phyloP scores from a whole-genome alignment of 202 grass and related monocot genomes.

The Tripidium arundinaceum region DNA sequence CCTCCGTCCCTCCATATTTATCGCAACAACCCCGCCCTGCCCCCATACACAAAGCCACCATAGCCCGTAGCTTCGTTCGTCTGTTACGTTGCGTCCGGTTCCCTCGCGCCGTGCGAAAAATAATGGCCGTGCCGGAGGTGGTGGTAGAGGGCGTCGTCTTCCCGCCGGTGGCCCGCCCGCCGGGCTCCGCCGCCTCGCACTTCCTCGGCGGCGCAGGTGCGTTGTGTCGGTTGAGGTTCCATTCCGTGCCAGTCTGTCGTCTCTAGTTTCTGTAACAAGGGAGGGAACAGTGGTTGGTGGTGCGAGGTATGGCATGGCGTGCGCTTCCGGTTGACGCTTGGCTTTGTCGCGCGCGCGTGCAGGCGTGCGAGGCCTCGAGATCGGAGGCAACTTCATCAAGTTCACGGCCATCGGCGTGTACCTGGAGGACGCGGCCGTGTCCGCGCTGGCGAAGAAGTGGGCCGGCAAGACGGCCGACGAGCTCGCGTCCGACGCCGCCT shows the following conservation, averaged over 20 bases:
- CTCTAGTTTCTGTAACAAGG: background rate
- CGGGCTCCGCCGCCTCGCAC: slow-evolving; percentile 34
- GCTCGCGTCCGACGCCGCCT: slow-evolving; percentile 46
- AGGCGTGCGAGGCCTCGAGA: slow-evolving; percentile 74
- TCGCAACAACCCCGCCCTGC: slow-evolving; percentile 1
- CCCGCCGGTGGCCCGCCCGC: slow-evolving; percentile 44
- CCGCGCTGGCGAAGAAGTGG: slow-evolving; percentile 55
- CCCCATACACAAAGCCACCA: background rate
- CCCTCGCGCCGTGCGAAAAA: background rate
- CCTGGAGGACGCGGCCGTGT: slow-evolving; percentile 55
- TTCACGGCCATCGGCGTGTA: slow-evolving; percentile 95
- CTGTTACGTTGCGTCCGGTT: background rate
- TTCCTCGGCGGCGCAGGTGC: slow-evolving; percentile 82
- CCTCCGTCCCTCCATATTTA: background rate
- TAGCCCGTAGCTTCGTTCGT: background rate
- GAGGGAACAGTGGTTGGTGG: background rate
- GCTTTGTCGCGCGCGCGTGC: background rate
- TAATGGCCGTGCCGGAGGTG: slow-evolving; percentile 38
- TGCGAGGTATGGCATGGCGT: background rate
- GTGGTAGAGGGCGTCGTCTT: slow-evolving; percentile 65
- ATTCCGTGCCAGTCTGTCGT: background rate
- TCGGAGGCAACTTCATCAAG: slow-evolving; percentile 68
- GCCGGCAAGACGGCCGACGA: slow-evolving; percentile 49
- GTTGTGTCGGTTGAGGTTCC: background rate
- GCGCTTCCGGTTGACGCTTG: background rate